phyloP scores from a whole-genome alignment of 208 protist species.

The Leishmania mexicana region DNA sequence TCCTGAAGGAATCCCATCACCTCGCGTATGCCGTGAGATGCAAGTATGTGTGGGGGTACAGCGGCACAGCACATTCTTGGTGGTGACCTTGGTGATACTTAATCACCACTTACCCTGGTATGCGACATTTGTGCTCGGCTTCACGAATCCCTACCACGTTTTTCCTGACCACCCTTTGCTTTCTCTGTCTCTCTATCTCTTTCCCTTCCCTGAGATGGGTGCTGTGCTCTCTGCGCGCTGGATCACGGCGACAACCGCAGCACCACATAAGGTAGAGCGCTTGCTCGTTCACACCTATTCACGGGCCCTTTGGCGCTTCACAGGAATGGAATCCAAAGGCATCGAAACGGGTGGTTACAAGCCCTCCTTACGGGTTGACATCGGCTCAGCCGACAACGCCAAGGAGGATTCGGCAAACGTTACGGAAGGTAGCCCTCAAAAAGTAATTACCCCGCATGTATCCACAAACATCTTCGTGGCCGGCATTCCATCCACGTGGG shows the following conservation, averaged over 20 bases:
- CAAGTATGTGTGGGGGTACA: neutral
- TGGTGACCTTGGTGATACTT: neutral
- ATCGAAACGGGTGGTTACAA: conserved; percentile 48
- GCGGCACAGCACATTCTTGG: neutral
- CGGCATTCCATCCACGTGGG: conserved; percentile 79
- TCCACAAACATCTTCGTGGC: conserved; percentile 92
- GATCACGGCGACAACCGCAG: neutral
- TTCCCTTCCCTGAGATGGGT: neutral
- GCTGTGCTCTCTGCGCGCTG: neutral
- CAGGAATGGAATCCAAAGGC: conserved; percentile 18
- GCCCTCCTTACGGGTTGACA: conserved; percentile 71
- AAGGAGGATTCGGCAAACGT: conserved; percentile 19
- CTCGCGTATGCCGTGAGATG: neutral
- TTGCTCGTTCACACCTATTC: neutral
- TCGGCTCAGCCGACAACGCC: conserved; percentile 37
- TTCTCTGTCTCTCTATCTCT: neutral
- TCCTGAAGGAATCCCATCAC: neutral
- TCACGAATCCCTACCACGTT: neutral
- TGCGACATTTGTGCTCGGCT: neutral
- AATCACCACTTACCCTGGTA: neutral
- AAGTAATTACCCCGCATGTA: conserved; percentile 70
- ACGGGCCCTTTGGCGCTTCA: neutral
- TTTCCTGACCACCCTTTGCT: neutral
- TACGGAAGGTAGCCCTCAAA: conserved; percentile 40
- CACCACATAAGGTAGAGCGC: neutral